Conservation (phyloP, 768 basidiomycete genomes). For the Amylocystis lapponica region DNA sequence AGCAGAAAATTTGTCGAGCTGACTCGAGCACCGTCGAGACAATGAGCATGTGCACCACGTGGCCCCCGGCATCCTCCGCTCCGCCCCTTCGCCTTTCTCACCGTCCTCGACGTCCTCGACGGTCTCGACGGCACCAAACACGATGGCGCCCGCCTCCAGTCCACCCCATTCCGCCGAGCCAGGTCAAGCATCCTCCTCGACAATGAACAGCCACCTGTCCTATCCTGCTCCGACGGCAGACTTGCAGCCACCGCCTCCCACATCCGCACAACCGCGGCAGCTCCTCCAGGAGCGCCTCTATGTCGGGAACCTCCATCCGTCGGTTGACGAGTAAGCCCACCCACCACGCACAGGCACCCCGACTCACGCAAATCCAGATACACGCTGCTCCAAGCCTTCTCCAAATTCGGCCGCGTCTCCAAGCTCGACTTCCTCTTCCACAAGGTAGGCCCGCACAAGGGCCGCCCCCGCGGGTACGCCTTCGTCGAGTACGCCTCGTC, state of each 20-base stretch:
- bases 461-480: slow-evolving; percentile 93
- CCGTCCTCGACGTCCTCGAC: too few species aligned
- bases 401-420: slow-evolving; percentile 87
- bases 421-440: slow-evolving; percentile 96
- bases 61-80: too few species aligned
- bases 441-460: slow-evolving; percentile 82
- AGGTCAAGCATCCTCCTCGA: too few species aligned
- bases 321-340: slow-evolving; percentile 73
- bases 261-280: slow-evolving; percentile 16
- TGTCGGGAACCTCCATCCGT: slow-evolving; percentile 82
- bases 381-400: slow-evolving; percentile 82
- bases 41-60: too few species aligned
- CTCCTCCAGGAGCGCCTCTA: slow-evolving; percentile 73
- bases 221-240: slow-evolving; percentile 19
- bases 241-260: slow-evolving; percentile 9
- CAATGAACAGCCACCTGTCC: slow-evolving; percentile 18
- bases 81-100: too few species aligned
- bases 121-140: too few species aligned
- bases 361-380: slow-evolving; percentile 48
- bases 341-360: background rate
- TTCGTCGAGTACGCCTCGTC: slow-evolving; percentile 81
- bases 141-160: too few species aligned
- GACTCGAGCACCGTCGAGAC: too few species aligned
- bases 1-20: too few species aligned
- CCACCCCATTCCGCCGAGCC: too few species aligned